phyloP scores from a whole-genome alignment of 2,329 filamentous ascomycete species.

The Huntiella omanensis region DNA sequence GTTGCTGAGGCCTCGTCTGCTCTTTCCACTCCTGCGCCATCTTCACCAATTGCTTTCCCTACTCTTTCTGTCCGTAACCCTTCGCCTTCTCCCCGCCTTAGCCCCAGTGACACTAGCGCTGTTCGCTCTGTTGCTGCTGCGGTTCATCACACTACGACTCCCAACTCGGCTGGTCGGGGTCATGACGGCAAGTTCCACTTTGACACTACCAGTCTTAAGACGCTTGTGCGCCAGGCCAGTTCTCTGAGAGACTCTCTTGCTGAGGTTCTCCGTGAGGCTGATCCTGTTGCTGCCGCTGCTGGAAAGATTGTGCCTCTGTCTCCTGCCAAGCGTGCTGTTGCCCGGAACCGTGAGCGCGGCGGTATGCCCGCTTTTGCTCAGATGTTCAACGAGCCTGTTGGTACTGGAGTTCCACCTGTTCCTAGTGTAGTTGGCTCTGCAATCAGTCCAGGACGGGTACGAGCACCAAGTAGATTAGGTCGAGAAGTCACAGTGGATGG shows the following conservation, averaged over 20 bases:
- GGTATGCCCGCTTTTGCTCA: conserved; percentile 45
- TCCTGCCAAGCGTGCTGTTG: conserved; percentile 21
- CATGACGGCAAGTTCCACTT: conserved; percentile 39
- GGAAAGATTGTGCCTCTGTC: background rate
- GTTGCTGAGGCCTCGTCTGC: background rate
- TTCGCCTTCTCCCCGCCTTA: background rate
- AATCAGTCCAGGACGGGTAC: conserved; percentile 12
- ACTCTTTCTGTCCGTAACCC: background rate
- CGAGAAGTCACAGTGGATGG: conserved; percentile 2
- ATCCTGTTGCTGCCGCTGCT: conserved; percentile 27
- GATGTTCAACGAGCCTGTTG: conserved; percentile 42
- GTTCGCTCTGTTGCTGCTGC: conserved; percentile 44
- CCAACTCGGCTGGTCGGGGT: conserved; percentile 18
- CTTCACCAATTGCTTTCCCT: background rate
- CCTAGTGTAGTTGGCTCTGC: conserved; percentile 15
- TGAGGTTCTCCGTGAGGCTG: conserved; percentile 38
- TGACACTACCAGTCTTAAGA: conserved; percentile 49
- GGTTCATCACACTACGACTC: conserved; percentile 34
- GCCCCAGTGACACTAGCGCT: conserved; percentile 19
- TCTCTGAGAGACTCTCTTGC: conserved; percentile 40
- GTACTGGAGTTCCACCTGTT: conserved; percentile 11
- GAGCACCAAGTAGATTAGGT: background rate
- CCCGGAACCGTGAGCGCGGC: conserved; percentile 21
- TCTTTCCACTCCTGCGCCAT: no score
- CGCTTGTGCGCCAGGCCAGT: conserved; percentile 43